phyloP scores from a whole-genome alignment of 352 stramenopile genomes.

The Phytopythium helicoides region DNA sequence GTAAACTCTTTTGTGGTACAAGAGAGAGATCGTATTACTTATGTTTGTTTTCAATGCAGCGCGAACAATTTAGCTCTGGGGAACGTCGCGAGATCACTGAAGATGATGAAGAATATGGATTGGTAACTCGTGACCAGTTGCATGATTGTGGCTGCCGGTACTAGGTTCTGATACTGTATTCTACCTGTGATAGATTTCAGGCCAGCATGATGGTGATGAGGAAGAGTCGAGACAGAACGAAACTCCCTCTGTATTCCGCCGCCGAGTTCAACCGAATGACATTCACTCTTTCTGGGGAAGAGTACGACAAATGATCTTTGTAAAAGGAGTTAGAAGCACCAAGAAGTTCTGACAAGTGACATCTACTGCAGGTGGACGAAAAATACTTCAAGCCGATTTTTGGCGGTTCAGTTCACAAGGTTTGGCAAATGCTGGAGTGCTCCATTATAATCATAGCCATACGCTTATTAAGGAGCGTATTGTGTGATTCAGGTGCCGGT shows the following conservation, averaged over 20 bases:
- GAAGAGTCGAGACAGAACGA: constrained; percentile 9
- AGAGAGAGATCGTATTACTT: background rate
- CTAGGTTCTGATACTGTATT: too few species aligned
- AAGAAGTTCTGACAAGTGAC: background rate
- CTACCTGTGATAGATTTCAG: constrained; percentile 45
- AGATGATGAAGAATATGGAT: constrained; percentile 33
- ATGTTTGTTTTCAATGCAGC: background rate
- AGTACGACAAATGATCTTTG: constrained; percentile 18
- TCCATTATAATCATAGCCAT: background rate
- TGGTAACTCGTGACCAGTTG: constrained; percentile 1
- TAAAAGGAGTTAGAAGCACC: too few species aligned
- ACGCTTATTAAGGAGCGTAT: too few species aligned
- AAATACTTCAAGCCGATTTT: constrained; percentile 70
- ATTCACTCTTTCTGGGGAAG: constrained; percentile 69
- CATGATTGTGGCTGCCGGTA: too few species aligned
- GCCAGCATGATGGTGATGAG: constrained; percentile 30
- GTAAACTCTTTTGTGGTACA: constrained; percentile 20
- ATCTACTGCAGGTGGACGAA: constrained; percentile 44
- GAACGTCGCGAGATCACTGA: constrained; percentile 2
- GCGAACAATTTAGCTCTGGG: background rate
- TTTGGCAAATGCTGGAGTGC: background rate
- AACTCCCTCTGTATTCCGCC: constrained; percentile 18
- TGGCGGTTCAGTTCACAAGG: constrained; percentile 39
- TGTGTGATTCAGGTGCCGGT: too few species aligned
- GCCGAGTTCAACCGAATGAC: constrained; percentile 21